These are phyloP conservation scores for Podochytrium sp. DNA, from an alignment of 192 early-diverging fungal species.

Conservation along the genomic window DNA sequence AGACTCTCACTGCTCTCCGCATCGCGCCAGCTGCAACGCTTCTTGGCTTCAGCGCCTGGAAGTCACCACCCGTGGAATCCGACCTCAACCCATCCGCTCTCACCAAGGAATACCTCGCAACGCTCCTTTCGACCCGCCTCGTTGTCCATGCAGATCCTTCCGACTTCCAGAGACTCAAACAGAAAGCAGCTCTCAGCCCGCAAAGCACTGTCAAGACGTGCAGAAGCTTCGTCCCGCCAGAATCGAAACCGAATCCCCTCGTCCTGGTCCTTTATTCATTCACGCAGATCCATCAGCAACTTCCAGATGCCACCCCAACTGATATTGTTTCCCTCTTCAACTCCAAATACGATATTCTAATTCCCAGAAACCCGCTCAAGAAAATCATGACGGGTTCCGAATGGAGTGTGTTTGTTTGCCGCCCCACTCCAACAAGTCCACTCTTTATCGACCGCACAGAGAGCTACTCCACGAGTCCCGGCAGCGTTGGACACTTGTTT, in stretches of 20 bases:
- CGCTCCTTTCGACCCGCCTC: neutral
- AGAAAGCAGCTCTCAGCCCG: no score
- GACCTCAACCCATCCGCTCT: neutral
- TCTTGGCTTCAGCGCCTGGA: neutral
- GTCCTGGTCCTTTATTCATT: neutral
- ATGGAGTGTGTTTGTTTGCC: neutral
- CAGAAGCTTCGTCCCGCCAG: neutral
- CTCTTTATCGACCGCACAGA: neutral
- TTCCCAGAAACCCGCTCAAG: neutral
- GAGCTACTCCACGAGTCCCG: neutral
- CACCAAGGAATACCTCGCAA: neutral
- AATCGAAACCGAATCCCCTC: neutral
- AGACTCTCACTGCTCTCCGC: neutral
- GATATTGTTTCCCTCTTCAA: neutral
- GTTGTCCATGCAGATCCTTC: neutral
- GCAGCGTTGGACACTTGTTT: neutral
- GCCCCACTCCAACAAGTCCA: neutral
- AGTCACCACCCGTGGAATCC: neutral
- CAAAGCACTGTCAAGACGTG: neutral
- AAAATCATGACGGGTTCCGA: neutral
- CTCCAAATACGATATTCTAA: neutral
- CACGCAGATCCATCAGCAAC: neutral
- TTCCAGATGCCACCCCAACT: neutral
- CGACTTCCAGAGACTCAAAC: neutral
- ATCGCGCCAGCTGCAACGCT: neutral